phyloP scores from a whole-genome alignment of 2,329 filamentous ascomycete genomes.

The Arthrobotrys pseudoclavata region DNA sequence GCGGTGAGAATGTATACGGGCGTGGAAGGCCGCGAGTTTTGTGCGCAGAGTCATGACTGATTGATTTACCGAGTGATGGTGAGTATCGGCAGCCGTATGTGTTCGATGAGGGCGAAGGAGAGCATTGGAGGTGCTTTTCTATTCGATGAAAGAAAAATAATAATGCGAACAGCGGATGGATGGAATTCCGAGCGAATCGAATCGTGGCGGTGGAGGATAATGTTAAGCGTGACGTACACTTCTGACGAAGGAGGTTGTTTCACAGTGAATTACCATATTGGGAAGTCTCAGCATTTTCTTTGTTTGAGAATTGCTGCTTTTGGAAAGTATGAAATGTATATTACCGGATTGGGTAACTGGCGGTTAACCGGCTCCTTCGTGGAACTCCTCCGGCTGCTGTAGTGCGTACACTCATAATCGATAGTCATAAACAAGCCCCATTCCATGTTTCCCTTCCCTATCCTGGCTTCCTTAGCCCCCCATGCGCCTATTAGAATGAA shows the following conservation, averaged over 20 bases:
- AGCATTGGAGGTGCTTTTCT: background rate
- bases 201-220: conserved; percentile 3
- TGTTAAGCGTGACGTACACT: conserved; percentile 3
- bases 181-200: background rate
- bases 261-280: background rate
- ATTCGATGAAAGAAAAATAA: background rate
- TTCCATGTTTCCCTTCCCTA: background rate
- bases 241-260: background rate
- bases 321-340: background rate
- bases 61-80: background rate
- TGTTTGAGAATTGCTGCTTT: background rate
- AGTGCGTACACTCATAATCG: background rate
- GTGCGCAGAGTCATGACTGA: conserved; percentile 38
- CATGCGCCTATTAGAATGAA: background rate
- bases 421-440: background rate
- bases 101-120: conserved; percentile 4
- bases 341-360: background rate
- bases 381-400: too few relatives aligned
- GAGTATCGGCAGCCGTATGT: background rate
- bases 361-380: background rate
- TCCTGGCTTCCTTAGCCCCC: background rate
- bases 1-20: conserved; percentile 56
- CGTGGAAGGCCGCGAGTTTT: conserved; percentile 54
- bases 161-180: background rate
- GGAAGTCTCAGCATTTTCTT: background rate